Percentiles rank a stretch among this genome's conserved stretches.
phyloP scores from a whole-genome alignment of 2,329 filamentous ascomycete species.

The Monilinia fructicola region DNA sequence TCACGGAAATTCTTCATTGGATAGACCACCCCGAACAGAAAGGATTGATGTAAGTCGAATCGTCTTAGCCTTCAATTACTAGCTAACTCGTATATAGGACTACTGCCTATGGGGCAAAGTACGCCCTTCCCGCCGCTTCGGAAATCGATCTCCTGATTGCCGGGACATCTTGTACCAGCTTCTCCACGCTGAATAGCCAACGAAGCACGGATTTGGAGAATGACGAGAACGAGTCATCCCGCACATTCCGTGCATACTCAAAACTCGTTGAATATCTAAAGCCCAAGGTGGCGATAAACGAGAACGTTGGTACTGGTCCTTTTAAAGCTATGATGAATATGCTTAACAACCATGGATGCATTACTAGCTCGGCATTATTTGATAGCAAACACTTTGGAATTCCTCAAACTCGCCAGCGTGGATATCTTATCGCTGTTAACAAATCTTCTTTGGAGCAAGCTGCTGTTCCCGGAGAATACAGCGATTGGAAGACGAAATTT shows the following conservation, averaged over 20 bases:
- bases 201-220: conserved; percentile 49
- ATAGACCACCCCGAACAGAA: background rate
- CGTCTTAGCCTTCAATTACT: background rate
- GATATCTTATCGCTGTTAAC: conserved; percentile 60
- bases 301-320: conserved; percentile 65
- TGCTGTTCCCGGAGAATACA: background rate
- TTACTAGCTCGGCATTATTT: conserved; percentile 48
- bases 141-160: conserved; percentile 64
- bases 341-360: conserved; percentile 51
- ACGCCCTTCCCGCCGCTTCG: conserved; percentile 49
- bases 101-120: conserved; percentile 64
- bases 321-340: conserved; percentile 48
- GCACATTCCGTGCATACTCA: conserved; percentile 63
- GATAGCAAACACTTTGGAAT: conserved; percentile 73
- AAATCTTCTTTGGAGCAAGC: background rate
- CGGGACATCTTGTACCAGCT: conserved; percentile 75
- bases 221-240: conserved; percentile 61
- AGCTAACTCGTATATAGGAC: conserved; percentile 45
- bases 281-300: conserved; percentile 66
- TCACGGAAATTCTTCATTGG: conserved; percentile 51
- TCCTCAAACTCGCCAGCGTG: conserved; percentile 65
- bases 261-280: conserved; percentile 54
- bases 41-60: conserved; percentile 2
- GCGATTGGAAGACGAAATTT: background rate
- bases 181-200: conserved; percentile 62